Conservation (phyloP, 1,139 yeast species). For the Kodamaea arcana region DNA sequence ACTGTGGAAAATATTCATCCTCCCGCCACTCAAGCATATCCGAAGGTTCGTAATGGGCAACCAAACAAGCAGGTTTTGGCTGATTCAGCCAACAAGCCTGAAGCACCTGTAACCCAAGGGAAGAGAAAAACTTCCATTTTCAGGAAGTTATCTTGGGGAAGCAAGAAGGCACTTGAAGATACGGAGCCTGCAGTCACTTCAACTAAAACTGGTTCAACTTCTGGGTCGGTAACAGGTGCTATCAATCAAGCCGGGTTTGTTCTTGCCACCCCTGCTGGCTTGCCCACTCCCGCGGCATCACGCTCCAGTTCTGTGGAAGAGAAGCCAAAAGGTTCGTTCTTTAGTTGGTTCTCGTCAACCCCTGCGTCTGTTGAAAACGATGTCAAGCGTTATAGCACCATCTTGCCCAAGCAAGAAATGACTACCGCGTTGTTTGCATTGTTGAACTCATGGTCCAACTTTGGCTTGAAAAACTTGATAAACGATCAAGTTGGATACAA, state of each 20-base stretch:
- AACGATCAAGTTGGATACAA: constrained; percentile 41
- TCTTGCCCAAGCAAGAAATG: constrained; percentile 53
- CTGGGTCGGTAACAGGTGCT: constrained; percentile 3
- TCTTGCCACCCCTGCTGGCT: constrained; percentile 15
- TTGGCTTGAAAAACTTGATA: constrained; percentile 59
- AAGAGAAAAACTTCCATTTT: constrained; percentile 51
- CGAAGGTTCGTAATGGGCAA: constrained; percentile 22
- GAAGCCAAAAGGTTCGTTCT: constrained; percentile 30
- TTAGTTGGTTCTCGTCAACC: constrained; percentile 38
- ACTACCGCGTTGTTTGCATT: constrained; percentile 61
- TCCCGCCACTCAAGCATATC: constrained; percentile 18
- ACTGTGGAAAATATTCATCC: constrained; percentile 12
- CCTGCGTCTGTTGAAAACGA: constrained; percentile 16
- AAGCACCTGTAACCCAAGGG: constrained; percentile 17
- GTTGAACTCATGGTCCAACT: constrained; percentile 63
- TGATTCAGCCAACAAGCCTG: constrained; percentile 12
- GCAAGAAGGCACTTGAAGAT: constrained; percentile 31
- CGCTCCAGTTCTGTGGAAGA: constrained; percentile 32
- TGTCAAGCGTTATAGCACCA: constrained; percentile 38
- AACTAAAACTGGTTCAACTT: constrained; percentile 13
- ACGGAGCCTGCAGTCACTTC: constrained; percentile 5
- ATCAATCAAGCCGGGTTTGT: constrained; percentile 5
- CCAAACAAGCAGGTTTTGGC: constrained; percentile 3
- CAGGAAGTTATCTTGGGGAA: constrained; percentile 60
- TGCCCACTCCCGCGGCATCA: constrained; percentile 40